Evolutionary conservation across 2,329 filamentous ascomycete genomes (phyloP).

Genomic region (Lasiodiplodia sp.): DNA sequence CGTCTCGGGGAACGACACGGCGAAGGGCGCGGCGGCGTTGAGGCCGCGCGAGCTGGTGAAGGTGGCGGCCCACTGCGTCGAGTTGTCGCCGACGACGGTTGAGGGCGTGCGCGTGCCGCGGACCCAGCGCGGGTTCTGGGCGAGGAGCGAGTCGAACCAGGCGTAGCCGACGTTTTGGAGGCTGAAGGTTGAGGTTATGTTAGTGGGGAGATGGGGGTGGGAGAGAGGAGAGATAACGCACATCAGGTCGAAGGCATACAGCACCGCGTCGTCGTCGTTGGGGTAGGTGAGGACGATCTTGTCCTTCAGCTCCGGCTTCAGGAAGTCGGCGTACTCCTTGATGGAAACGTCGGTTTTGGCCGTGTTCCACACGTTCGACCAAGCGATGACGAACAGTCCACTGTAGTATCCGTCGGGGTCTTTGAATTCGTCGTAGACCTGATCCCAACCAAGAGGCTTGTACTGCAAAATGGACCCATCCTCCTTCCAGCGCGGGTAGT

Average conservation of each 20-base stretch:
- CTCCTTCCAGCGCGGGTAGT: conserved; percentile 61
- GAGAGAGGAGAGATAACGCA: too few species aligned
- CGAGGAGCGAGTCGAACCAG: conserved; percentile 58
- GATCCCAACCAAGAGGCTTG: conserved; percentile 56
- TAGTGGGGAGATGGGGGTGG: conserved; percentile 35
- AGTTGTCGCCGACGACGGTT: conserved; percentile 42
- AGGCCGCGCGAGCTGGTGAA: conserved; percentile 34
- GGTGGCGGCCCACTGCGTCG: conserved; percentile 31
- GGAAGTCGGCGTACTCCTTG: conserved; percentile 53
- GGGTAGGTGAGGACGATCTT: conserved; percentile 64
- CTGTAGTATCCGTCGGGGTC: conserved; percentile 55
- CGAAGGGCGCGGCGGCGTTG: conserved; percentile 16
- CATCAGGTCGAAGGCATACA: conserved; percentile 53
- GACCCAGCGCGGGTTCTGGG: conserved; percentile 62
- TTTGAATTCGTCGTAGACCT: conserved; percentile 52
- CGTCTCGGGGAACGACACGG: conserved; percentile 40
- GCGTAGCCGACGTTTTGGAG: conserved; percentile 18
- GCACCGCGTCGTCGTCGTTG: conserved; percentile 65
- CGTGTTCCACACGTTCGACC: conserved; percentile 49
- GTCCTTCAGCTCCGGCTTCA: conserved; percentile 60
- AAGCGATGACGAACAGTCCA: conserved; percentile 48
- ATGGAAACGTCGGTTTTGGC: conserved; percentile 46
- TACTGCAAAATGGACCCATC: conserved; percentile 59
- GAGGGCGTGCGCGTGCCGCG: conserved; percentile 58
- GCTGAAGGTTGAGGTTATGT: conserved; percentile 43